These are phyloP conservation scores for Cyberlindnera nakhonratchasimensis DNA, from an alignment of 805 yeast species.

Conservation along the genomic window DNA sequence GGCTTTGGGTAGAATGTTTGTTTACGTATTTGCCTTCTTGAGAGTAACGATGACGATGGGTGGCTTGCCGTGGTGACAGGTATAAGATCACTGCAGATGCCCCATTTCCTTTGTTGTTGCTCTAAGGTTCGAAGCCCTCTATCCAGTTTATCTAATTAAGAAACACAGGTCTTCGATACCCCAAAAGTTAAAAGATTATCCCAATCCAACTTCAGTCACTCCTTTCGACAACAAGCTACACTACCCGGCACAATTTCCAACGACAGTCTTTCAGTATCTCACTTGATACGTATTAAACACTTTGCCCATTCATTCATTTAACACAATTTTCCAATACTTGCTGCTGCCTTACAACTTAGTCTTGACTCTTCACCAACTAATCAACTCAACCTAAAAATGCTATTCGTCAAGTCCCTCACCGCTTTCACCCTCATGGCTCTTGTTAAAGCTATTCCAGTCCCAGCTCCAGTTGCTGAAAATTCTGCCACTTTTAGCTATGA, in stretches of 20 bases:
- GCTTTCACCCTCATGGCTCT: slow-evolving; percentile 22
- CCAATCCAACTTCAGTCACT: slow-evolving; percentile 13
- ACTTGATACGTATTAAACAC: slow-evolving; percentile 17
- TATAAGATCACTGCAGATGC: too few relatives aligned
- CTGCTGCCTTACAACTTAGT: not conserved
- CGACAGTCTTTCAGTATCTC: slow-evolving; percentile 28
- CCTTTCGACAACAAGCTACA: slow-evolving; percentile 11
- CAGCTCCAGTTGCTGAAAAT: slow-evolving; percentile 20
- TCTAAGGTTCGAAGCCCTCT: too few relatives aligned
- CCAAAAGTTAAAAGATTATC: not conserved
- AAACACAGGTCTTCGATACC: not conserved
- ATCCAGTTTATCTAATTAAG: too few relatives aligned
- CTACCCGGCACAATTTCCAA: slow-evolving; percentile 21
- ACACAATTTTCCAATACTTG: slow-evolving; percentile 4
- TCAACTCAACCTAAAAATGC: slow-evolving; percentile 17
- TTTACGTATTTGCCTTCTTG: too few relatives aligned
- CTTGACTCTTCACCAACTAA: not conserved
- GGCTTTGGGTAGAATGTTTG: too few relatives aligned
- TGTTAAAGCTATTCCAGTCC: slow-evolving; percentile 22
- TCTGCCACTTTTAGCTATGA: slow-evolving; percentile 23
- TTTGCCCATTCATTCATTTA: slow-evolving; percentile 25
- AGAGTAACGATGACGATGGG: too few relatives aligned
- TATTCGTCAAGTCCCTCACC: slow-evolving; percentile 23
- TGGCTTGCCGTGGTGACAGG: too few relatives aligned
- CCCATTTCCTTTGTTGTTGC: too few relatives aligned